Conservation (phyloP, 306 rosid species). For the Urtica urens region DNA sequence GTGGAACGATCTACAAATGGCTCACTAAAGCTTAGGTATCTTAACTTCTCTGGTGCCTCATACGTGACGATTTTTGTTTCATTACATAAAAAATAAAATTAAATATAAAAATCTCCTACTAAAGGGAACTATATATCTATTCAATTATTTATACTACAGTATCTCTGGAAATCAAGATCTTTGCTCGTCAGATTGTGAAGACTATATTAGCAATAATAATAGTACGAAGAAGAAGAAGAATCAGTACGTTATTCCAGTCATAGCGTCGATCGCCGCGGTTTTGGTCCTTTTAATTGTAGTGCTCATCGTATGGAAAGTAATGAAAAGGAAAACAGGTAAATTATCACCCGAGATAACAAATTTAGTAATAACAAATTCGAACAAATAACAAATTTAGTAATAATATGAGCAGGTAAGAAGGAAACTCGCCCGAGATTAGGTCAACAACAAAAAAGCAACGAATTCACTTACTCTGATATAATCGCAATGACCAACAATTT, state of each 20-base stretch:
- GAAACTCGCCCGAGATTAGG: background rate
- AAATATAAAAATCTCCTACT: too few relatives aligned
- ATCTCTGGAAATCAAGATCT: conserved; percentile 6
- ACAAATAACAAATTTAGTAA: background rate
- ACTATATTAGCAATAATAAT: too few relatives aligned
- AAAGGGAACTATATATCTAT: too few relatives aligned
- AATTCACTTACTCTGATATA: conserved; percentile 13
- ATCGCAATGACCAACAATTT: conserved; percentile 17
- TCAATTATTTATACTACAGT: conserved; percentile 1
- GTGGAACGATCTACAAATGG: conserved; percentile 14
- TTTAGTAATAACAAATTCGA: background rate
- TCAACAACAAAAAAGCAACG: conserved; percentile 13
- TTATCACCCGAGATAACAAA: background rate
- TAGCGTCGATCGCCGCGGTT: conserved; percentile 1
- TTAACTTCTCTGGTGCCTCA: background rate
- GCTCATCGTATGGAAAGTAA: conserved; percentile 1
- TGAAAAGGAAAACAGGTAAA: background rate
- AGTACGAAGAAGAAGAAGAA: conserved; percentile 4
- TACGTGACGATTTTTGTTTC: background rate
- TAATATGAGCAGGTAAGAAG: background rate
- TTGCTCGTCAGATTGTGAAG: conserved; percentile 13
- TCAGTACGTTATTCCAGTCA: background rate
- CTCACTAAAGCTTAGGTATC: conserved; percentile 24
- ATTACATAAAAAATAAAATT: too few relatives aligned
- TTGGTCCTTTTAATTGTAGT: conserved; percentile 1